Evolutionary conservation across 139 green algal genomes (phyloP).

Genomic region (Parachlorella kessleri): DNA sequence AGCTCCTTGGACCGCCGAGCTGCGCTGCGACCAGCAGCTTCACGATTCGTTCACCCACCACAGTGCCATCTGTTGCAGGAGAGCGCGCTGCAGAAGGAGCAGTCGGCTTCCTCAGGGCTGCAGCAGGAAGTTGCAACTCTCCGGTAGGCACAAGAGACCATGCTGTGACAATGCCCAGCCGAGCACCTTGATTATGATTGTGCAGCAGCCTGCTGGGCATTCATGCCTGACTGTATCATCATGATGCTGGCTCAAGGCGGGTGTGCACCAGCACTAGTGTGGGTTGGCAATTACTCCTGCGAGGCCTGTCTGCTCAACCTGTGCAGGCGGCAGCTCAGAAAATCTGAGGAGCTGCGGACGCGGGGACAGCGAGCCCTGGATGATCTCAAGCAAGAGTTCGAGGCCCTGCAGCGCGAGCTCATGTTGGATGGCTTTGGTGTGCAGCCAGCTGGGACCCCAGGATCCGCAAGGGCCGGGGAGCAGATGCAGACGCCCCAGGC

Average conservation of each 20-base stretch:
- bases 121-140: neutral
- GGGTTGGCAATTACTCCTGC: too few species aligned
- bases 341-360: conserved; percentile 34
- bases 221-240: neutral
- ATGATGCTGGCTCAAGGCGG: neutral
- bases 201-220: neutral
- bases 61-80: conserved; percentile 1
- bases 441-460: too few species aligned
- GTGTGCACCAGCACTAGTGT: neutral
- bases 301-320: too few species aligned
- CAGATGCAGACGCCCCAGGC: too few species aligned
- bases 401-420: neutral
- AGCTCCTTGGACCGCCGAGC: too few species aligned
- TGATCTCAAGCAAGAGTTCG: conserved; percentile 21
- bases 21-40: neutral
- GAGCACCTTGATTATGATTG: too few species aligned
- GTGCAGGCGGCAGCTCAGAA: conserved; percentile 10
- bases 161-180: too few species aligned
- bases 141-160: too few species aligned
- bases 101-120: neutral
- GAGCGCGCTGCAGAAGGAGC: neutral
- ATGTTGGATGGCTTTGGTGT: too few species aligned
- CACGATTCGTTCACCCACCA: neutral
- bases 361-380: conserved; percentile 11
- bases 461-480: too few species aligned